Conservation (phyloP, 1,284 basidiomycete species). For the Crocinoboletus sp. region DNA sequence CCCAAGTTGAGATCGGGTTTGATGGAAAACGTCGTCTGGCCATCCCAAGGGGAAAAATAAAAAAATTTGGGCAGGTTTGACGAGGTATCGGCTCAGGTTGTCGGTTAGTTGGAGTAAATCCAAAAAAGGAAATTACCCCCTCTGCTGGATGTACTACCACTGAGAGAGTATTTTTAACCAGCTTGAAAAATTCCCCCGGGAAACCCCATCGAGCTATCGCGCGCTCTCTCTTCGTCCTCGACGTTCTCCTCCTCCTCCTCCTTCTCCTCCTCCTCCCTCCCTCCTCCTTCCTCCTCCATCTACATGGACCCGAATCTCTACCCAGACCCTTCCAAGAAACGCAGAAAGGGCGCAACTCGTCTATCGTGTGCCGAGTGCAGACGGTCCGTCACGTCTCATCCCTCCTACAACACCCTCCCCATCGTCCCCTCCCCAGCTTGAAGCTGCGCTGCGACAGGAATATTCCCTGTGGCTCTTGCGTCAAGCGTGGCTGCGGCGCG, state of each 20-base stretch:
- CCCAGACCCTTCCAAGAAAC: conserved; percentile 52
- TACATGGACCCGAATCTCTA: conserved; percentile 32
- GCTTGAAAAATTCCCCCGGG: conserved; percentile 11
- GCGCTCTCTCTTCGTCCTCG: conserved; percentile 14
- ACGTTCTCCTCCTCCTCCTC: too few species aligned
- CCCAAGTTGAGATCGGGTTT: too few species aligned
- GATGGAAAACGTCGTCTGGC: too few species aligned
- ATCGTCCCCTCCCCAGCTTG: conserved; percentile 38
- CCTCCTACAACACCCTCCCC: background rate
- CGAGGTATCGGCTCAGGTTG: too few species aligned
- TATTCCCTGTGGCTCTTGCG: conserved; percentile 33
- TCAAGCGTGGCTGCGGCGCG: conserved; percentile 65
- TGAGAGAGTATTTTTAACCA: too few species aligned
- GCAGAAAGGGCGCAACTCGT: conserved; percentile 69
- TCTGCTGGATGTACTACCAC: conserved; percentile 20
- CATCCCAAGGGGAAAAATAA: too few species aligned
- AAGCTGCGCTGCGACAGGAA: conserved; percentile 73
- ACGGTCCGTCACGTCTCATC: conserved; percentile 36
- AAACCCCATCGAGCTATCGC: conserved; percentile 19
- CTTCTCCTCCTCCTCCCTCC: too few species aligned
- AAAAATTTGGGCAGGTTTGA: too few species aligned
- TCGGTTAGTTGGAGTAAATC: too few species aligned
- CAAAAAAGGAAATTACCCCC: conserved; percentile 15
- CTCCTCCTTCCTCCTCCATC: conserved; percentile 33
- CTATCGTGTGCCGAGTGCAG: conserved; percentile 75